Evolutionary conservation across 1,284 basidiomycete species (phyloP), one percentile per base, ranked within the genome.

Genomic region (Rhodotorula sp.): DNA sequence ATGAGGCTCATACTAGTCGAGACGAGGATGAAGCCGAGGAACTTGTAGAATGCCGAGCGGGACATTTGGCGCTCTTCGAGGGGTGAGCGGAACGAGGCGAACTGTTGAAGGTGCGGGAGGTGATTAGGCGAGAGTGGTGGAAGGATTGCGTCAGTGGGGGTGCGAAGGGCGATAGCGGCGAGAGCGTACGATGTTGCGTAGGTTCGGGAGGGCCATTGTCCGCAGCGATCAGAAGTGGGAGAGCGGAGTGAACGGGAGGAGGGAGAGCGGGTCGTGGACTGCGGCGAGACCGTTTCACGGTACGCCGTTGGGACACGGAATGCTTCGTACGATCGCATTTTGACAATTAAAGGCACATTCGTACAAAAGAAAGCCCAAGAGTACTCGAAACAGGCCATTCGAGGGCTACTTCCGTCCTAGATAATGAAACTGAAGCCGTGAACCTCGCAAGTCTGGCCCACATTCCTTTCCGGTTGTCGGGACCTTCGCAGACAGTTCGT

Each of bases 1-100:
- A 68, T 52, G 24, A 68, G 29, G 20, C 30, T 34, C 56, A 71
- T 64, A 29, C 29, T 30, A 36, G 62, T 53, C 1, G 66, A 64
- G 34, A 70, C 64, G 49, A 68, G 36, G 39, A 73, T 39, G 49
- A 67, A 74, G 4, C 64, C 59, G 32, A 72, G 61, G 60, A 70
- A 67, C 57, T 73, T 72, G 59, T 60, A 74, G 68, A 74, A 74
- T 8, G 73, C 73, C 32, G 49, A 47, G 34, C 67, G 66, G 2
- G 68, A 71, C 60, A 66, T 73, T 57, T 71, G 64, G 36, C 71
- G 68, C 39, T 74, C 73, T 49, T 74, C 73, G 61, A 66, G 64
- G 4, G 73, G 71, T 1, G 68, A 68, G n/a, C 73, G 70, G 62
- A 74, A 74, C n/a, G 66, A 68, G 39, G 73, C 73, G 46, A 74